Conservation (phyloP, 1,284 basidiomycete genomes). For the Boletellus deceptivus region DNA sequence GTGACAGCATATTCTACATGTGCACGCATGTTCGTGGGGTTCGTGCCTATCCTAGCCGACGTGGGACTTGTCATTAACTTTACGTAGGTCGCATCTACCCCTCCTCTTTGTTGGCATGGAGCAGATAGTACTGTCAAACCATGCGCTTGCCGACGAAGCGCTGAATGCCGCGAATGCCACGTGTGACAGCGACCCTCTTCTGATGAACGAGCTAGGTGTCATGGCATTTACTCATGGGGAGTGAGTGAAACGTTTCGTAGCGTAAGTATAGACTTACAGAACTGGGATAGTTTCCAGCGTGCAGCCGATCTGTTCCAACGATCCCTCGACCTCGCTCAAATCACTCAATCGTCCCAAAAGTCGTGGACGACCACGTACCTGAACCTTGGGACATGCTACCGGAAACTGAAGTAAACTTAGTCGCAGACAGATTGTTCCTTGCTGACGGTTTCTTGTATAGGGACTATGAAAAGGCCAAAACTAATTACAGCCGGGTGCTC, state of each 20-base stretch:
- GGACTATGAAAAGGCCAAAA: conserved; percentile 65
- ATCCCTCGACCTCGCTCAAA: conserved; percentile 71
- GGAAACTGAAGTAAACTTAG: conserved; percentile 67
- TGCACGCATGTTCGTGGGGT: conserved; percentile 92
- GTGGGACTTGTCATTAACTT: conserved; percentile 5
- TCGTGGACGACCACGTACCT: conserved; percentile 88
- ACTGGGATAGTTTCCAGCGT: conserved; percentile 48
- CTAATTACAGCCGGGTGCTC: conserved; percentile 72
- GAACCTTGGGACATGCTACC: conserved; percentile 85
- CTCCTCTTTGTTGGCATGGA: conserved; percentile 98
- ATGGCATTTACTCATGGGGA: conserved; percentile 85
- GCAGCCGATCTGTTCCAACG: conserved; percentile 72
- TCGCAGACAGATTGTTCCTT: not conserved
- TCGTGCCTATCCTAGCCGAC: conserved; percentile 25
- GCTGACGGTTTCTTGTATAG: conserved; percentile 39
- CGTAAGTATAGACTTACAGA: conserved; percentile 5
- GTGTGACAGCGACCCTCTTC: conserved; percentile 83
- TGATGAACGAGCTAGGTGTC: conserved; percentile 92
- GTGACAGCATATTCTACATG: conserved; percentile 98
- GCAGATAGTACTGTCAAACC: conserved; percentile 88
- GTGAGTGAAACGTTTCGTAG: conserved; percentile 45
- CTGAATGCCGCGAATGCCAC: conserved; percentile 78
- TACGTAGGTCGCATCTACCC: conserved; percentile 81
- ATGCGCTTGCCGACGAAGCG: conserved; percentile 82
- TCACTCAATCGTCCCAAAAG: conserved; percentile 80